Conservation (phyloP, 2,329 filamentous ascomycete genomes). For the Microcyclospora pomicola region DNA sequence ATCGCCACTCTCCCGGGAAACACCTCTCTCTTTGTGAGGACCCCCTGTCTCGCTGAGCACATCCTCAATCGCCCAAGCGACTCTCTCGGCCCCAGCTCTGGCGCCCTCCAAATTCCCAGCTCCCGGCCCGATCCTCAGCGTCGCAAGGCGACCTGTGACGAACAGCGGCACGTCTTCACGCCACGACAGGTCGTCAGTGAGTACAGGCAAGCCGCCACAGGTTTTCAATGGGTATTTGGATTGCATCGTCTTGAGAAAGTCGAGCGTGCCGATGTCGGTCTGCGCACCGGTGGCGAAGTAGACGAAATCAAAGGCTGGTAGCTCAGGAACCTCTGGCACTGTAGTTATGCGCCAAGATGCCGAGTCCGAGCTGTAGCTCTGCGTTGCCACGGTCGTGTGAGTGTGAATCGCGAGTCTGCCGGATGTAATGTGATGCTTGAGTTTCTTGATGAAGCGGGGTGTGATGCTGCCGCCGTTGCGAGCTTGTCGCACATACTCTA, state of each 20-base stretch:
- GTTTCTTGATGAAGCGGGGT: conserved; percentile 50
- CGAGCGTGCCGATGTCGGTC: conserved; percentile 46
- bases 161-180: conserved; percentile 58
- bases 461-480: conserved; percentile 67
- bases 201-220: conserved; percentile 53
- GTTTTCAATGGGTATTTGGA: conserved; percentile 46
- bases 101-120: conserved; percentile 63
- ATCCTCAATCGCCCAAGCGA: conserved; percentile 57
- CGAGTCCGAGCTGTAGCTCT: conserved; percentile 34
- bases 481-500: conserved; percentile 51
- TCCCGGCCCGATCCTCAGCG: conserved; percentile 55
- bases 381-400: conserved; percentile 41
- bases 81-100: conserved; percentile 56
- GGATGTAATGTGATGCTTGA: conserved; percentile 44
- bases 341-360: conserved; percentile 42
- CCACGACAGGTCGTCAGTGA: conserved; percentile 69
- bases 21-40: background rate
- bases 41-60: conserved; percentile 24
- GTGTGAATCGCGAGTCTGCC: conserved; percentile 43
- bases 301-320: conserved; percentile 49
- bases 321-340: conserved; percentile 35
- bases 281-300: conserved; percentile 64
- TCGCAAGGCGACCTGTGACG: conserved; percentile 53
- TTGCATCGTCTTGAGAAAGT: conserved; percentile 47
- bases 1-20: background rate